Conservation (phyloP, 2,329 filamentous ascomycete genomes). For the Botrytis porri region DNA sequence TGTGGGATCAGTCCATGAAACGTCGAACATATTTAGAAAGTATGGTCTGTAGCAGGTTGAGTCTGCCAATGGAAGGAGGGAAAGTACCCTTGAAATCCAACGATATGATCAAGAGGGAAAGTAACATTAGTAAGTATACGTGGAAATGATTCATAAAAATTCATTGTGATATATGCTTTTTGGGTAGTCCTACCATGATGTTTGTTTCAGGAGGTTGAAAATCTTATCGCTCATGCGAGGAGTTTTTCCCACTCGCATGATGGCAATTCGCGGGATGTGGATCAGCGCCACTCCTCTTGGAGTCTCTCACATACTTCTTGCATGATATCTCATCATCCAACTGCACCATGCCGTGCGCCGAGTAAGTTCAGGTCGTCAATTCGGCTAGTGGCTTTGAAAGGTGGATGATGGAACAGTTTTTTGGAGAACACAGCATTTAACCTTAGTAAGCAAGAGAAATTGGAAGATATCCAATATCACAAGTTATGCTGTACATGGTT, state of each 20-base stretch:
- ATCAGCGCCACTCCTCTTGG: background rate
- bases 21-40: constrained; percentile 36
- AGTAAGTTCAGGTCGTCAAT: constrained; percentile 13
- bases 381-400: constrained; percentile 18
- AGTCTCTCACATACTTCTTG: constrained; percentile 9
- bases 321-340: constrained; percentile 14
- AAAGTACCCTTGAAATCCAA: constrained; percentile 16
- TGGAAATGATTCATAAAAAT: constrained; percentile 20
- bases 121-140: constrained; percentile 10
- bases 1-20: constrained; percentile 35
- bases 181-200: constrained; percentile 3
- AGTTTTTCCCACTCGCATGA: constrained; percentile 20
- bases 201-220: constrained; percentile 18
- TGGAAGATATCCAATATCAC: background rate
- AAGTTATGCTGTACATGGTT: background rate
- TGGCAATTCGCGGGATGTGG: constrained; percentile 13
- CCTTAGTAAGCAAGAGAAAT: constrained; percentile 11
- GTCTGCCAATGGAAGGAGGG: constrained; percentile 14
- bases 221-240: constrained; percentile 18
- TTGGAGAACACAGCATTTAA: constrained; percentile 13
- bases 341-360: constrained; percentile 16
- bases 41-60: constrained; percentile 16
- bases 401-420: background rate
- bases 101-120: constrained; percentile 9
- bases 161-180: constrained; percentile 14